phyloP scores from a whole-genome alignment of 805 yeast species.

The Candida qinlingensis region DNA sequence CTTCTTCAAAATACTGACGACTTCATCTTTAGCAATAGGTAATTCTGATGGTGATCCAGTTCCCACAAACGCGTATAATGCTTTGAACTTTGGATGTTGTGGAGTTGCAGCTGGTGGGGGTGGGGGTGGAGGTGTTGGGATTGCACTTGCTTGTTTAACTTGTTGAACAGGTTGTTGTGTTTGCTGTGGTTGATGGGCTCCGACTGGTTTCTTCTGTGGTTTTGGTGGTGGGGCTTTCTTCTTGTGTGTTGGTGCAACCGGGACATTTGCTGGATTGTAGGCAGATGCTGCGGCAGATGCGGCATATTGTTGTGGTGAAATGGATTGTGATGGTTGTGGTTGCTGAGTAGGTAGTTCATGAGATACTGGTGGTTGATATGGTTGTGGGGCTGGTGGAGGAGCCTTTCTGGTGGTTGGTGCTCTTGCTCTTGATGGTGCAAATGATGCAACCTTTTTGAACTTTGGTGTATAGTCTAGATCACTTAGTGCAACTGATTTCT shows the following conservation, averaged over 20 bases:
- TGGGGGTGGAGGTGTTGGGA: slow-evolving; percentile 67
- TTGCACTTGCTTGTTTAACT: slow-evolving; percentile 18
- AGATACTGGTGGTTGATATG: slow-evolving; percentile 9
- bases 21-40: slow-evolving; percentile 70
- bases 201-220: slow-evolving; percentile 25
- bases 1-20: slow-evolving; percentile 65
- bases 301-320: slow-evolving; percentile 8
- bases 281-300: slow-evolving; percentile 36
- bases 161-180: slow-evolving; percentile 46
- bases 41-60: slow-evolving; percentile 77
- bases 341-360: slow-evolving; percentile 2
- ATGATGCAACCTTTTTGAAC: slow-evolving; percentile 10
- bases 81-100: slow-evolving; percentile 72
- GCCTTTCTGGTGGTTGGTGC: slow-evolving; percentile 20
- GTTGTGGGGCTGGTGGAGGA: slow-evolving; percentile 26
- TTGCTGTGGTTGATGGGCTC: slow-evolving; percentile 41
- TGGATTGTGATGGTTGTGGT: slow-evolving; percentile 9
- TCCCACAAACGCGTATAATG: slow-evolving; percentile 85
- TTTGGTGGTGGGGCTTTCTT: slow-evolving; percentile 23
- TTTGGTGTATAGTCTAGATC: slow-evolving; percentile 27
- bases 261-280: slow-evolving; percentile 23
- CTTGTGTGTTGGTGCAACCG: slow-evolving; percentile 28
- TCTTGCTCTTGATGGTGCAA: slow-evolving; percentile 12
- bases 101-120: slow-evolving; percentile 60
- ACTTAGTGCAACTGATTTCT: slow-evolving; percentile 17